phyloP scores from a whole-genome alignment of 768 basidiomycete species.

The Omphalotus guepiniiformis region DNA sequence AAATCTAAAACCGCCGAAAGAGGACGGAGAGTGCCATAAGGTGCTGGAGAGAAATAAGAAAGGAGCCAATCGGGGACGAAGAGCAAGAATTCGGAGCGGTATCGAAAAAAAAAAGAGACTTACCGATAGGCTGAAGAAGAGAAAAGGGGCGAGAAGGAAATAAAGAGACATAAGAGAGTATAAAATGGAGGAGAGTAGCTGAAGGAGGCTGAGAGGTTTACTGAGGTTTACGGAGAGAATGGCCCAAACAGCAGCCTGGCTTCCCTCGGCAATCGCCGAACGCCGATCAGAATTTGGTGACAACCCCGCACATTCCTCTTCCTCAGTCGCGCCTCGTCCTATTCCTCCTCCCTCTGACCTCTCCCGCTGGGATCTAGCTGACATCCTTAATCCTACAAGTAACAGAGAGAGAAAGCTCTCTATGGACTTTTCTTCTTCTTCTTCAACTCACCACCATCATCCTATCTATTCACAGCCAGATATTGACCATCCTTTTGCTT shows the following conservation, averaged over 20 bases:
- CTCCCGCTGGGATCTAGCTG: conserved; percentile 37
- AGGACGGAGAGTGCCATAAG: conserved; percentile 35
- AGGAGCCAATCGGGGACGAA: conserved; percentile 42
- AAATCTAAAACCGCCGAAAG: conserved; percentile 46
- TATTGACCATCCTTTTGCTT: conserved; percentile 50
- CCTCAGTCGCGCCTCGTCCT: conserved; percentile 31
- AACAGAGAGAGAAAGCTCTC: conserved; percentile 34
- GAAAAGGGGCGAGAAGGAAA: conserved; percentile 28
- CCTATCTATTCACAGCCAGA: conserved; percentile 50
- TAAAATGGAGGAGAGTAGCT: conserved; percentile 6
- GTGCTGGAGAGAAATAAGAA: conserved; percentile 22
- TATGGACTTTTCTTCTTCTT: conserved; percentile 50
- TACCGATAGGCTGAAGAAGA: conserved; percentile 36
- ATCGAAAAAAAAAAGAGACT: conserved; percentile 32
- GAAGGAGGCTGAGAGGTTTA: not conserved
- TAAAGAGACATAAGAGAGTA: conserved; percentile 10
- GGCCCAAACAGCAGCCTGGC: conserved; percentile 36
- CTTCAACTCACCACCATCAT: conserved; percentile 34
- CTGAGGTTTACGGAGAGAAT: conserved; percentile 15
- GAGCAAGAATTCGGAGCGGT: conserved; percentile 40
- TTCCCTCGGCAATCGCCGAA: conserved; percentile 49
- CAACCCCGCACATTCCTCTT: conserved; percentile 21
- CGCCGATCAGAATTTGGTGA: conserved; percentile 50
- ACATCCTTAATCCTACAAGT: conserved; percentile 40
- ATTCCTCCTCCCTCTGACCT: conserved; percentile 29